Evolutionary conservation across 345 rosid genomes (phyloP).

Genomic region (Dovyalis caffra): DNA sequence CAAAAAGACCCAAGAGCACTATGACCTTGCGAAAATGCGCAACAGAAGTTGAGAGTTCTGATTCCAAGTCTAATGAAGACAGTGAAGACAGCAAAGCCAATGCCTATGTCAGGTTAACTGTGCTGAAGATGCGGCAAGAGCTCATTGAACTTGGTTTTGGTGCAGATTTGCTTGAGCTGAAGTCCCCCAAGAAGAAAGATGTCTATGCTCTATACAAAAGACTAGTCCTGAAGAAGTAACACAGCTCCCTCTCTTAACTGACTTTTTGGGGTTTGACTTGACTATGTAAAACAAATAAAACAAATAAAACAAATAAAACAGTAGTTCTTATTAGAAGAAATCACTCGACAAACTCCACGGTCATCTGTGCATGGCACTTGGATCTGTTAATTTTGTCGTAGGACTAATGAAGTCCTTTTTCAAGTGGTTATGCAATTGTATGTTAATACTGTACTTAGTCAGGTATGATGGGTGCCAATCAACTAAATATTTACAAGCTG

Average conservation of each 20-base stretch:
- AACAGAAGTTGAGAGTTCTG: conserved; percentile 13
- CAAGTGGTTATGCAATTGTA: not conserved
- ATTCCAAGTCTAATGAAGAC: not conserved
- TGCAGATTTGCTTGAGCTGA: conserved; percentile 35
- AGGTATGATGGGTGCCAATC: no score
- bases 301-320: not conserved
- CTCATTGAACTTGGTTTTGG: conserved; percentile 39
- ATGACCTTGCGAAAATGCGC: conserved; percentile 35
- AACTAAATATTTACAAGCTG: no score
- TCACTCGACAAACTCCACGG: not conserved
- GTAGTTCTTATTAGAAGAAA: not conserved
- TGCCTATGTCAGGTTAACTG: conserved; percentile 34
- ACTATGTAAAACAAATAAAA: not conserved
- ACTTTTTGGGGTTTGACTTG: not conserved
- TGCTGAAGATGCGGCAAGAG: conserved; percentile 37
- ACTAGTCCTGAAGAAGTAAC: conserved; percentile 29
- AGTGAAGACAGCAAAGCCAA: conserved; percentile 4
- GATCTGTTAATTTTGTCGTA: not conserved
- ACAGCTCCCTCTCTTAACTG: not conserved
- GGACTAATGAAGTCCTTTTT: not conserved
- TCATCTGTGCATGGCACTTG: not conserved
- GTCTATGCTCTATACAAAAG: conserved; percentile 36
- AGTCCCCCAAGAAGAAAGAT: conserved; percentile 43
- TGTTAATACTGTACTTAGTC: not conserved
- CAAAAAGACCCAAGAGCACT: conserved; percentile 19